phyloP scores from a whole-genome alignment of 2,329 filamentous ascomycete genomes.

The Alternaria gaisen region DNA sequence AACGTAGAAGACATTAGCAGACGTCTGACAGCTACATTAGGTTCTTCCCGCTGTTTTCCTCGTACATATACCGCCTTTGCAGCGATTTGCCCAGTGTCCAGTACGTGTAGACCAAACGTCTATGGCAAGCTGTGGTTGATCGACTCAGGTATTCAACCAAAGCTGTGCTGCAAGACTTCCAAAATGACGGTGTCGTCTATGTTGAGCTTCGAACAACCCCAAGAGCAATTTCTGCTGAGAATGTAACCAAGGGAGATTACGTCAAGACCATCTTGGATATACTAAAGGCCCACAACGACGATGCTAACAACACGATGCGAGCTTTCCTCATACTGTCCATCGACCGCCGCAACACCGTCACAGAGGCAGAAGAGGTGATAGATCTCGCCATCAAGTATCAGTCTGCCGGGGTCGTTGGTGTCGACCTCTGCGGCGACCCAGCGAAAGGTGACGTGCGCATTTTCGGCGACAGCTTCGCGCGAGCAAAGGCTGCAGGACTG shows the following conservation, averaged over 20 bases:
- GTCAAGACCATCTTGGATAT: slow-evolving; percentile 70
- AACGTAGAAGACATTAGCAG: background rate
- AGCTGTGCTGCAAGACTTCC: slow-evolving; percentile 67
- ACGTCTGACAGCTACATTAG: slow-evolving; percentile 47
- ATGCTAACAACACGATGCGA: slow-evolving; percentile 57
- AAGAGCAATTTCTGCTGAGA: slow-evolving; percentile 64
- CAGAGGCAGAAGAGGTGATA: slow-evolving; percentile 70
- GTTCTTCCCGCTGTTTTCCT: slow-evolving; percentile 81
- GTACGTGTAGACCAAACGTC: slow-evolving; percentile 57
- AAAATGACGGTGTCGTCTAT: slow-evolving; percentile 76
- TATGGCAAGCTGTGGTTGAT: slow-evolving; percentile 18
- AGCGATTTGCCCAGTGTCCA: slow-evolving; percentile 68
- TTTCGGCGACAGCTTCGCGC: slow-evolving; percentile 67
- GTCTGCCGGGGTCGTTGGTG: slow-evolving; percentile 68
- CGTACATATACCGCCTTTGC: slow-evolving; percentile 80
- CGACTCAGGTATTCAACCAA: slow-evolving; percentile 64
- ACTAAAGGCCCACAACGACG: slow-evolving; percentile 63
- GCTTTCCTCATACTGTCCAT: slow-evolving; percentile 76
- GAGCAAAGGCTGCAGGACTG: slow-evolving; percentile 65
- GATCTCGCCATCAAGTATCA: slow-evolving; percentile 67
- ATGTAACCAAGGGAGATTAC: slow-evolving; percentile 70
- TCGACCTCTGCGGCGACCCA: slow-evolving; percentile 84
- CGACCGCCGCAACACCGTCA: slow-evolving; percentile 69
- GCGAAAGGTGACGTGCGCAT: slow-evolving; percentile 66
- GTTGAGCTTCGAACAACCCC: slow-evolving; percentile 84